Evolutionary conservation across 768 basidiomycete genomes (phyloP).

Genomic region (Tulasnella calospora): DNA sequence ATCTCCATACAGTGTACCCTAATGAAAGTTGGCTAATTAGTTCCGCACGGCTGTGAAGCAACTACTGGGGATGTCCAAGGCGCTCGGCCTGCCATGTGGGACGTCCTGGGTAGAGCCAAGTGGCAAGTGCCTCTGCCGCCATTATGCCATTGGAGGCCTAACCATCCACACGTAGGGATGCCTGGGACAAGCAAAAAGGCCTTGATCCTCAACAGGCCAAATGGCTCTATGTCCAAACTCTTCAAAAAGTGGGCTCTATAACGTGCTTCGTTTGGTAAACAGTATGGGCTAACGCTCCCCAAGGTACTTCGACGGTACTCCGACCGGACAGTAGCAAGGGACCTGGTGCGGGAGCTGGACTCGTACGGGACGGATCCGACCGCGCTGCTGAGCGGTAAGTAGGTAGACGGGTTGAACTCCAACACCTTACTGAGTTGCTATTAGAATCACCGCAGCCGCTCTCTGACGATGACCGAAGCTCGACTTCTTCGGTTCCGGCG

Average conservation of each 20-base stretch:
- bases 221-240: constrained; percentile 80
- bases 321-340: constrained; percentile 70
- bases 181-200: constrained; percentile 91
- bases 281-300: not conserved
- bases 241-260: constrained; percentile 59
- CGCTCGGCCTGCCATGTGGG: constrained; percentile 78
- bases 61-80: constrained; percentile 83
- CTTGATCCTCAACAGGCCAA: constrained; percentile 75
- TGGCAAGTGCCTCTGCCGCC: constrained; percentile 51
- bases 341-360: constrained; percentile 71
- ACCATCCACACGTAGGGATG: constrained; percentile 58
- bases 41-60: constrained; percentile 43
- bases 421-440: not conserved
- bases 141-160: constrained; percentile 7
- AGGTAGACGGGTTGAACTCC: not conserved
- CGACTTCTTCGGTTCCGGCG: not conserved
- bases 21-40: not conserved
- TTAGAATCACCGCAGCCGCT: not conserved
- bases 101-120: constrained; percentile 89
- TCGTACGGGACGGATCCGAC: constrained; percentile 66
- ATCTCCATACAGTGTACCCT: constrained; percentile 15
- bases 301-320: constrained; percentile 79
- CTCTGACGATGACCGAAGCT: not conserved
- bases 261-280: not conserved
- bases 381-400: constrained; percentile 60